Percentiles rank a stretch among this genome's conserved stretches.
Evolutionary conservation across 2,329 filamentous ascomycete species (phyloP).

Genomic region (Claviceps digitariae): DNA sequence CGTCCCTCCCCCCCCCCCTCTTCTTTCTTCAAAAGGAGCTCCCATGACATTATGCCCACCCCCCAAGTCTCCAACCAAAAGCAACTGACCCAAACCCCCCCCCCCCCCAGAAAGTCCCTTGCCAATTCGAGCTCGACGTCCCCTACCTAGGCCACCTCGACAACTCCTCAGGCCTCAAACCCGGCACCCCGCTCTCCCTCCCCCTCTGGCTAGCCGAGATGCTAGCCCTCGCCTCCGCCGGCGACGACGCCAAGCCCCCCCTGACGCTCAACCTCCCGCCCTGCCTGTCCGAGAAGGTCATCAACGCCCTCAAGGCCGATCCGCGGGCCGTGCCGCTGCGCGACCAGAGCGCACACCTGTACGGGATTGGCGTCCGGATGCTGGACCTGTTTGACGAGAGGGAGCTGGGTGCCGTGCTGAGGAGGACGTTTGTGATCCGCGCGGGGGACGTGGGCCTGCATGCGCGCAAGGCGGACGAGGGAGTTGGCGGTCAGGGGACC

Average conservation of each 20-base stretch:
- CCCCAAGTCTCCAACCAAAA: too few relatives aligned
- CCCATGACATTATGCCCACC: too few relatives aligned
- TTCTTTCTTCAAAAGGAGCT: background rate
- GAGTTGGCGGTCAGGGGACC: conserved; percentile 43
- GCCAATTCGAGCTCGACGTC: conserved; percentile 84
- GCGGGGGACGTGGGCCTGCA: conserved; percentile 78
- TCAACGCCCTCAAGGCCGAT: conserved; percentile 85
- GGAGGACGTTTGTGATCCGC: conserved; percentile 67
- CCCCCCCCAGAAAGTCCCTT: conserved; percentile 85
- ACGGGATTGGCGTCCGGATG: conserved; percentile 71
- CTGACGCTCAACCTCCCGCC: conserved; percentile 71
- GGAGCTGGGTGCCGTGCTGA: conserved; percentile 60
- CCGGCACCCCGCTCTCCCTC: conserved; percentile 66
- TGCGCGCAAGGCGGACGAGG: conserved; percentile 67
- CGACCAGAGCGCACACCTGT: conserved; percentile 75
- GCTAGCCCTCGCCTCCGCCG: conserved; percentile 56
- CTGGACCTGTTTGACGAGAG: conserved; percentile 79
- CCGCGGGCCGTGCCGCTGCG: conserved; percentile 74
- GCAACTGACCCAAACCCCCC: too few relatives aligned
- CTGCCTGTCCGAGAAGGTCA: conserved; percentile 63
- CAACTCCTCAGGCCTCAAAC: conserved; percentile 66
- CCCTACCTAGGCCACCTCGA: conserved; percentile 81
- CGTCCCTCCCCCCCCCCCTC: too few relatives aligned
- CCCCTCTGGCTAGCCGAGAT: conserved; percentile 94
- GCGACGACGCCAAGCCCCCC: conserved; percentile 39